Evolutionary conservation across 169 alveolate species (phyloP), one percentile per base, ranked within the genome.

Genomic region (Eimeria mitis): DNA sequence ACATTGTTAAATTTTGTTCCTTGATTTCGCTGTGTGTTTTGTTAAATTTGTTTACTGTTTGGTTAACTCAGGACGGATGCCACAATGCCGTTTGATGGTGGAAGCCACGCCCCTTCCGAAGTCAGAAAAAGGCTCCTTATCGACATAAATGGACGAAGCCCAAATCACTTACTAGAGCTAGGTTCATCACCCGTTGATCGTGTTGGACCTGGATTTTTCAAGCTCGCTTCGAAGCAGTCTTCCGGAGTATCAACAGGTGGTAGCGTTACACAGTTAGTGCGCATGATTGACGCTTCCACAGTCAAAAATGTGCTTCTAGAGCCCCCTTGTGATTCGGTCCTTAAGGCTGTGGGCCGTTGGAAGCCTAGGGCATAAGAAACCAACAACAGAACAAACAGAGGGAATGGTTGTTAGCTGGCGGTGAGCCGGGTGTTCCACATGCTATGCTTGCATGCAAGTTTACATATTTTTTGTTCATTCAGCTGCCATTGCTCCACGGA

Each of bases 301-400:
- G 25, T 23, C 56, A 63, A 52, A 2, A 85, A 85, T 25, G 79
- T 85, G 3, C 79, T 85, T 23, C 31, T 85, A 42, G 92, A 85
- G 63, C 92, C 92, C 63, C 63, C 78, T 40, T 85, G 92, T 42
- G 92, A 85, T 23, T 85, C 92, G 44, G 92, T 85, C 79, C 92
- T 85, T 52, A 85, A 61, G 78, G 65, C 63, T n/a, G 81, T 85
- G 61, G 52, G n/a, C 44, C 34, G 3, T 23, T 40, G 21, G 42
- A 63, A 25, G 52, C 92, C 44, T 34, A 37, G 52, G 65, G 25
- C 90, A 19, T 83, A 47, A 78, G 47, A 14, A 54, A 21, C 31
- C 68, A 23, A 21, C 68, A 59, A 16, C 25, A 59, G n/a, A 63
- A 63, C 37, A 11, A 63, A 6, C n/a, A n/a, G 73, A 40, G 13